phyloP scores from a whole-genome alignment of 2,329 filamentous ascomycete species.

The Dothiorella sarmentorum region DNA sequence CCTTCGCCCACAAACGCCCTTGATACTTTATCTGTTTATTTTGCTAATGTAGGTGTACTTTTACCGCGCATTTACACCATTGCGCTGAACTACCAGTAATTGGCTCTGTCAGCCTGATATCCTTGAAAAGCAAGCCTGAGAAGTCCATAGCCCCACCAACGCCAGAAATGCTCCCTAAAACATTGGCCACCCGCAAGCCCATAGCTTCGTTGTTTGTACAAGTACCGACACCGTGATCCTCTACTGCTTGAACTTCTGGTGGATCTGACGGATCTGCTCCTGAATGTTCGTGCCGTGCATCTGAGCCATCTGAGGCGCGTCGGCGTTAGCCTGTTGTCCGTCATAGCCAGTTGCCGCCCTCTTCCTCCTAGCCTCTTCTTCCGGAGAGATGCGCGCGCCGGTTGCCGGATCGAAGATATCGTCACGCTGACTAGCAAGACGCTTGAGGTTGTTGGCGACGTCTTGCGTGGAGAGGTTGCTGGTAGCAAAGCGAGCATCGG shows the following conservation, averaged over 20 bases:
- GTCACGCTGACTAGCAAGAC: conserved; percentile 81
- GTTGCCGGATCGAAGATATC: conserved; percentile 79
- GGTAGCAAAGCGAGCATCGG: conserved; percentile 76
- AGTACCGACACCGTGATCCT: not conserved
- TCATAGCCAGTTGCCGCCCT: conserved; percentile 67
- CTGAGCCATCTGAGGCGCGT: conserved; percentile 51
- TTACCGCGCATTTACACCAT: conserved; percentile 6
- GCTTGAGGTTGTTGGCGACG: conserved; percentile 90
- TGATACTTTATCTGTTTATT: not conserved
- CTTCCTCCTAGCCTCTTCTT: conserved; percentile 69
- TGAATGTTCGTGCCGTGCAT: conserved; percentile 65
- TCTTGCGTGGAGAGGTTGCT: conserved; percentile 84
- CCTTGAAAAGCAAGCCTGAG: conserved; percentile 15
- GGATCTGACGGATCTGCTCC: conserved; percentile 73
- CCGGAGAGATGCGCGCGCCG: conserved; percentile 64
- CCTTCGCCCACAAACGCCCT: not conserved
- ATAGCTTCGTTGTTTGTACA: conserved; percentile 5
- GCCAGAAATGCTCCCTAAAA: conserved; percentile 1
- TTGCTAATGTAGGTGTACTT: conserved; percentile 1
- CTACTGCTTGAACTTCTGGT: conserved; percentile 48
- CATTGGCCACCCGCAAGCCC: conserved; percentile 2
- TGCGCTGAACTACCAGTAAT: conserved; percentile 12
- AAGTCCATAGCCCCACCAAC: conserved; percentile 12
- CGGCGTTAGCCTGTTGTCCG: conserved; percentile 59
- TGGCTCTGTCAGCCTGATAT: conserved; percentile 16